phyloP scores from a whole-genome alignment of 306 rosid genomes.

The Canavalia gladiata region DNA sequence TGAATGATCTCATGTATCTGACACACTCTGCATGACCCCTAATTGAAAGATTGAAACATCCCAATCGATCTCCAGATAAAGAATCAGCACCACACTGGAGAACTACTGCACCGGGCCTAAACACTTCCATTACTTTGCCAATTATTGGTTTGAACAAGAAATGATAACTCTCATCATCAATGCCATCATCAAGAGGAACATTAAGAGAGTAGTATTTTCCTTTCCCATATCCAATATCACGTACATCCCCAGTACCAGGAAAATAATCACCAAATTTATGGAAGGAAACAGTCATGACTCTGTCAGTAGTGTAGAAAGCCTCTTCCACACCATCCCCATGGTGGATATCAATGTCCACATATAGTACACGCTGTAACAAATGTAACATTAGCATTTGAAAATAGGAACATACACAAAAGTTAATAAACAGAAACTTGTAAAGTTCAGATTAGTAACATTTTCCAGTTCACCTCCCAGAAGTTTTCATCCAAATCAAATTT shows the following conservation, averaged over 20 bases:
- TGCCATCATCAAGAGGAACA: conserved; percentile 91
- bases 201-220: conserved; percentile 90
- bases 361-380: conserved; percentile 83
- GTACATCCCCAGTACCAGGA: conserved; percentile 88
- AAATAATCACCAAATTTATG: conserved; percentile 93
- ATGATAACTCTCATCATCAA: conserved; percentile 95
- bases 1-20: conserved; percentile 86
- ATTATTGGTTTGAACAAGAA: conserved; percentile 85
- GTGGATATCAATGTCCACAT: conserved; percentile 91
- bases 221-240: conserved; percentile 80
- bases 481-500: conserved; percentile 12
- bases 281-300: conserved; percentile 94
- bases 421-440: conserved; percentile 25
- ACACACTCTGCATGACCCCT: conserved; percentile 95
- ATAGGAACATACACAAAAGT: conserved; percentile 30
- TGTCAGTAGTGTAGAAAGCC: conserved; percentile 89
- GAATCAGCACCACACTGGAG: conserved; percentile 97
- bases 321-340: conserved; percentile 95
- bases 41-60: conserved; percentile 89
- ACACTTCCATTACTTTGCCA: conserved; percentile 89
- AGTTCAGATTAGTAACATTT: conserved; percentile 15
- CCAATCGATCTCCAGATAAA: conserved; percentile 88
- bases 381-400: conserved; percentile 26
- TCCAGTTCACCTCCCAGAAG: background rate
- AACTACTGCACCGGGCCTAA: conserved; percentile 89